Percentiles rank a stretch among this genome's conserved stretches.
Evolutionary conservation across 306 rosid species (phyloP).

Genomic region (Ochetophila trinervis): DNA sequence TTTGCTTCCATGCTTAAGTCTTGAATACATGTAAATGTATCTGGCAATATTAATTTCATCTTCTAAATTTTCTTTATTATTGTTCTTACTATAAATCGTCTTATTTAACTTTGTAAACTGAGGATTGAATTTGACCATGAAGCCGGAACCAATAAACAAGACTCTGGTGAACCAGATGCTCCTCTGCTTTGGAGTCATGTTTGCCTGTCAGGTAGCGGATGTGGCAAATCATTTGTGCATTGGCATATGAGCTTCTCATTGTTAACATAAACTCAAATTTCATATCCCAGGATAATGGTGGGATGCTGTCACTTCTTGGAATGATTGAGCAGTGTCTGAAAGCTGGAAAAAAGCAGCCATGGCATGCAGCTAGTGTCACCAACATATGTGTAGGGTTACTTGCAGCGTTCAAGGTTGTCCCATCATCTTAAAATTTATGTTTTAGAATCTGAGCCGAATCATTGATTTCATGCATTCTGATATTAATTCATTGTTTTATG

Average conservation of each 20-base stretch:
- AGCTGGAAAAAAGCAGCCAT: conserved; percentile 84
- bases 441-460: background rate
- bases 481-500: conserved; percentile 22
- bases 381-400: conserved; percentile 90
- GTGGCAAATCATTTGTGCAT: conserved; percentile 16
- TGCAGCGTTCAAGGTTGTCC: conserved; percentile 81
- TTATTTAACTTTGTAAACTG: conserved; percentile 29
- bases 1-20: background rate
- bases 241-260: conserved; percentile 18
- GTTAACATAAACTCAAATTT: conserved; percentile 32
- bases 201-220: conserved; percentile 86
- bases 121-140: conserved; percentile 47
- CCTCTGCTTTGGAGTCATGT: conserved; percentile 74
- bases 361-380: conserved; percentile 84
- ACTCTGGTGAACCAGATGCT: conserved; percentile 98
- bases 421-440: conserved; percentile 19
- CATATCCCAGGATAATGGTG: conserved; percentile 68
- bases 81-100: conserved; percentile 9
- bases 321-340: conserved; percentile 85
- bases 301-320: conserved; percentile 88
- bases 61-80: background rate
- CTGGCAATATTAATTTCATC: conserved; percentile 5
- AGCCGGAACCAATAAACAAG: conserved; percentile 96
- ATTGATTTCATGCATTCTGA: background rate
- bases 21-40: background rate